Evolutionary conservation across 768 basidiomycete genomes (phyloP).

Genomic region (Leucogyrophana mollusca): DNA sequence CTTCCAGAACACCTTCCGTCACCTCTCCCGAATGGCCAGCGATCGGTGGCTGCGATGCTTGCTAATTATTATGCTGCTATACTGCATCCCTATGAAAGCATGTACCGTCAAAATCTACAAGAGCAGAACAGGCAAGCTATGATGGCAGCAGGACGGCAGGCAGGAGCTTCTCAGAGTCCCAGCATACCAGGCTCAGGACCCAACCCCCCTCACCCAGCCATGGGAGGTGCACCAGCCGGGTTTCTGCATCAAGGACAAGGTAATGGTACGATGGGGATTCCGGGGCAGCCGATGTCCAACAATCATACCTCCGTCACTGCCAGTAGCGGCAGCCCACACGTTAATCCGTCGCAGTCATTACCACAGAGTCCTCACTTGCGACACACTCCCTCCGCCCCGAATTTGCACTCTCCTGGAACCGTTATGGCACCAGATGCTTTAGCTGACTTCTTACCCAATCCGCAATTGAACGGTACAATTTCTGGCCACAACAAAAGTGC

Average conservation of each 20-base stretch:
- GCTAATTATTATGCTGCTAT: constrained; percentile 61
- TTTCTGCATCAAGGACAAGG: not conserved
- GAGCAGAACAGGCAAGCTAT: constrained; percentile 59
- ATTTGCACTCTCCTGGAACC: constrained; percentile 21
- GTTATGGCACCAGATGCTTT: constrained; percentile 24
- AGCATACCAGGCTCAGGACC: constrained; percentile 14
- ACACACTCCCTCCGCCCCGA: constrained; percentile 16
- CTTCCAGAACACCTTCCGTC: constrained; percentile 56
- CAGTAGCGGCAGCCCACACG: constrained; percentile 22
- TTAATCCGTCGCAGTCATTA: constrained; percentile 21
- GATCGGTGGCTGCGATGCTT: constrained; percentile 49
- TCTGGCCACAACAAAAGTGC: constrained; percentile 22
- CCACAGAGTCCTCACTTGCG: constrained; percentile 30
- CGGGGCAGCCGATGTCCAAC: constrained; percentile 23
- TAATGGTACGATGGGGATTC: constrained; percentile 21
- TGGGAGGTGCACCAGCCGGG: constrained; percentile 5
- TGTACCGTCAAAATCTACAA: constrained; percentile 59
- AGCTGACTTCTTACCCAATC: constrained; percentile 16
- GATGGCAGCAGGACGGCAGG: constrained; percentile 36
- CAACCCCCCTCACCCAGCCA: constrained; percentile 12
- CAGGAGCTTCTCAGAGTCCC: constrained; percentile 11
- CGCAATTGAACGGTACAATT: constrained; percentile 11
- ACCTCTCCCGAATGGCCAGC: constrained; percentile 45
- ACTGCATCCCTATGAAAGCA: constrained; percentile 71
- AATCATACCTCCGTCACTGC: constrained; percentile 17